A percentile compares a stretch with the other conserved stretches of the same genome.
Conservation (phyloP, 345 rosid genomes). For the Brassica rapa region DNA sequence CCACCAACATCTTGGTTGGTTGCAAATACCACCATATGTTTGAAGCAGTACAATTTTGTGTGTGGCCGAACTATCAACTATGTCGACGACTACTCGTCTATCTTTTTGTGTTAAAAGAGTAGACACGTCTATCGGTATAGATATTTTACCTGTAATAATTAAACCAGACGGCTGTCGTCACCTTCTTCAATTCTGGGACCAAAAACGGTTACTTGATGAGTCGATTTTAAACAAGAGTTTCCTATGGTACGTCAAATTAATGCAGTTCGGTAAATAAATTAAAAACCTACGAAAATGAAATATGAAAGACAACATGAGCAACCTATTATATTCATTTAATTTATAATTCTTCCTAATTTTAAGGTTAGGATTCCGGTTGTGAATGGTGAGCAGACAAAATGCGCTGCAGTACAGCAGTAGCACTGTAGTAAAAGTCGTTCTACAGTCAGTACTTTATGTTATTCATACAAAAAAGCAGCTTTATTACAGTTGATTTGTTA, state of each 20-base stretch:
- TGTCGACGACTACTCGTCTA: background rate
- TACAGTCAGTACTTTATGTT: background rate
- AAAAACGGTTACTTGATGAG: background rate
- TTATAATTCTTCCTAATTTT: background rate
- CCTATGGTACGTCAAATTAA: background rate
- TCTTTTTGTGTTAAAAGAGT: background rate
- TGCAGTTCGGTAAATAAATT: background rate
- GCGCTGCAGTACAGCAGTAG: background rate
- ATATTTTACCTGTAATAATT: background rate
- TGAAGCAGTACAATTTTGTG: background rate
- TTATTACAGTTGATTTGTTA: background rate
- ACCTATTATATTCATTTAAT: background rate
- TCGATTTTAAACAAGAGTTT: background rate
- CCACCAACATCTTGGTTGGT: background rate
- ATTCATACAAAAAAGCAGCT: background rate
- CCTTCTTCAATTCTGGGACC: conserved; percentile 1
- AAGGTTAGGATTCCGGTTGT: background rate
- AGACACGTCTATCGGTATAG: background rate
- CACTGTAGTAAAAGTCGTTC: background rate
- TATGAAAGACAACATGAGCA: background rate
- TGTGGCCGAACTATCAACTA: background rate
- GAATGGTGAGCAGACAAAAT: conserved; percentile 9
- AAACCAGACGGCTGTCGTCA: background rate
- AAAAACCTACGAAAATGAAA: background rate
- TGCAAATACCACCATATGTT: conserved; percentile 3